Percentiles rank a stretch among this genome's conserved stretches.
Evolutionary conservation across 208 protist species (phyloP).

Genomic region (Acanthamoeba lenticulata): DNA sequence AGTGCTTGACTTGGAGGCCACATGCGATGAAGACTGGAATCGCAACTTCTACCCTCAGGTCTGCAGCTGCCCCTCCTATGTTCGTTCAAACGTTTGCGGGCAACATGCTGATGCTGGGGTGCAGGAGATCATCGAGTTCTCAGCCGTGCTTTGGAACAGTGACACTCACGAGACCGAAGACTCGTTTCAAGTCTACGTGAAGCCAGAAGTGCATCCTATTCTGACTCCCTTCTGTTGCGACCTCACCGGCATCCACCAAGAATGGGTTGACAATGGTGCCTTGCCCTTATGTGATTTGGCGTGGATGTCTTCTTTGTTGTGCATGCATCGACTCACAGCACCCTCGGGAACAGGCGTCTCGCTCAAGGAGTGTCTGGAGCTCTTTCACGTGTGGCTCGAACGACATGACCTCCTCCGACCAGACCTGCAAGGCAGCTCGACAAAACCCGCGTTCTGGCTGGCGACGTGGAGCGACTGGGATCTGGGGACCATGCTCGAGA

Average conservation of each 20-base stretch:
- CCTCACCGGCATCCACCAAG: slow-evolving; percentile 96
- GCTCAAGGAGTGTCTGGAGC: not conserved
- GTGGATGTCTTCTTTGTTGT: not conserved
- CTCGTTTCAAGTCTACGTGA: slow-evolving; percentile 88
- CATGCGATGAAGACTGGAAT: slow-evolving; percentile 85
- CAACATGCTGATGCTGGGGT: not conserved
- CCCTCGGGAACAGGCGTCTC: not conserved
- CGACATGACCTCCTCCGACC: slow-evolving; percentile 70
- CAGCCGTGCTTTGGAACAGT: slow-evolving; percentile 89
- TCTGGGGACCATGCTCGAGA: slow-evolving; percentile 86
- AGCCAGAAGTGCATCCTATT: slow-evolving; percentile 87
- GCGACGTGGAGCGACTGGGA: slow-evolving; percentile 96
- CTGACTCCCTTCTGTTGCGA: slow-evolving; percentile 94
- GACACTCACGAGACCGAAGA: not conserved
- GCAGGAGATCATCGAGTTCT: slow-evolving; percentile 97
- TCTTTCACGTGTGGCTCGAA: slow-evolving; percentile 86
- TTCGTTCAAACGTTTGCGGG: slow-evolving; percentile 66
- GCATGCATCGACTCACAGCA: not conserved
- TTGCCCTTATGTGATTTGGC: slow-evolving; percentile 85
- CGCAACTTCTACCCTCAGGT: slow-evolving; percentile 4
- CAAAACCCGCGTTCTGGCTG: slow-evolving; percentile 85
- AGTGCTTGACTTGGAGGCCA: slow-evolving; percentile 96
- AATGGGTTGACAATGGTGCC: slow-evolving; percentile 88
- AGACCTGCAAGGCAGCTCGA: not conserved
- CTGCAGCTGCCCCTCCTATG: not conserved